Evolutionary conservation across 2,329 filamentous ascomycete species (phyloP).

Genomic region (Arachnopeziza araneosa): DNA sequence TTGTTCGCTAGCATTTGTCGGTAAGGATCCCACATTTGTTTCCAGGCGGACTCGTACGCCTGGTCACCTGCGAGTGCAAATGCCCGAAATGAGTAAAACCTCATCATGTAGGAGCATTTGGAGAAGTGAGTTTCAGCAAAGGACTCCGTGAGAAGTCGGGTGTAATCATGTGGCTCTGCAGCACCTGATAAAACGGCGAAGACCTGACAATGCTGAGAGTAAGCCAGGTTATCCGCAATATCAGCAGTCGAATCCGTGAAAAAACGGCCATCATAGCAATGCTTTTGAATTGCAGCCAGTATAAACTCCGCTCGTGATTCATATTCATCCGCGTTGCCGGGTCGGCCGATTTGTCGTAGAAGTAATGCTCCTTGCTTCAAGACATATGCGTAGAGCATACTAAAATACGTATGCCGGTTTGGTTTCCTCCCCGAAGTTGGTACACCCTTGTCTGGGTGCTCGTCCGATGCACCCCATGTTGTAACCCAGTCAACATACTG

Average conservation of each 20-base stretch:
- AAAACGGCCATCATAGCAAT: constrained; percentile 32
- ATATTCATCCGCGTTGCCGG: constrained; percentile 30
- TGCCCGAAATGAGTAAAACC: constrained; percentile 36
- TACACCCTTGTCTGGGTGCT: constrained; percentile 35
- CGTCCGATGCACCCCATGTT: constrained; percentile 17
- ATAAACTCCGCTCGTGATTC: constrained; percentile 23
- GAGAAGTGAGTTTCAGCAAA: constrained; percentile 30
- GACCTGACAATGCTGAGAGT: constrained; percentile 35
- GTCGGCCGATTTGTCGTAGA: constrained; percentile 29
- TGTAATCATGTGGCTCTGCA: constrained; percentile 14
- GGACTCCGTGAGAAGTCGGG: constrained; percentile 25
- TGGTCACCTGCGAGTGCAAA: constrained; percentile 30
- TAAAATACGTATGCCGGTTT: constrained; percentile 37
- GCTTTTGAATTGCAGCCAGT: constrained; percentile 23
- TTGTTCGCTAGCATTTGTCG: constrained; percentile 34
- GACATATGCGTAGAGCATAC: constrained; percentile 35
- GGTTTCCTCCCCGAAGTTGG: constrained; percentile 33
- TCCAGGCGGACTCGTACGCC: constrained; percentile 33
- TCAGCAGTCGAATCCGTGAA: constrained; percentile 33
- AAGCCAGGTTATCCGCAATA: constrained; percentile 23
- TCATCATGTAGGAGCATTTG: constrained; percentile 36
- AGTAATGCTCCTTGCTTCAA: constrained; percentile 32
- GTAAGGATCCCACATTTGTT: constrained; percentile 33
- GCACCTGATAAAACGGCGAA: constrained; percentile 33
- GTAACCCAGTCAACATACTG: constrained; percentile 34